phyloP scores from a whole-genome alignment of 2,329 filamentous ascomycete species.

The Xylaria sp. region DNA sequence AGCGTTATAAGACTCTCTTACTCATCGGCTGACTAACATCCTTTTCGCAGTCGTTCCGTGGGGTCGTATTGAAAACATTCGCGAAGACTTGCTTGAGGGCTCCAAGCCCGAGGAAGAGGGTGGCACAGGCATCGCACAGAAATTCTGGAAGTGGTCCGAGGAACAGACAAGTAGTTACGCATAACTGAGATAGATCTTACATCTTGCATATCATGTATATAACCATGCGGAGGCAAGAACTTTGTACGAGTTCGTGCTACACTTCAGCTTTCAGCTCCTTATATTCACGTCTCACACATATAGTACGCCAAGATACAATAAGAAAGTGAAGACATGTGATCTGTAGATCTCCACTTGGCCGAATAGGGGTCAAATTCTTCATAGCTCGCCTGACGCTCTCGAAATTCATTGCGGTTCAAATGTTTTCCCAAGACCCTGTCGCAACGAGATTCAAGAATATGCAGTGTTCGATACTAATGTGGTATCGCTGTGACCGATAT shows the following conservation, averaged over 20 bases:
- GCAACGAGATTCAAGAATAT: background rate
- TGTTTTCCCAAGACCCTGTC: too few species aligned
- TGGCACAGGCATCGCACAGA: constrained; percentile 51
- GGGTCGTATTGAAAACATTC: constrained; percentile 52
- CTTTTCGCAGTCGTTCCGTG: constrained; percentile 56
- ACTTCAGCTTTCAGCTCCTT: background rate
- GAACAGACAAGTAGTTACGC: constrained; percentile 50
- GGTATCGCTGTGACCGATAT: too few species aligned
- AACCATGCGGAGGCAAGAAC: background rate
- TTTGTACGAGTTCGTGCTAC: background rate
- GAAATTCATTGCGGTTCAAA: background rate
- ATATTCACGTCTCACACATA: too few species aligned
- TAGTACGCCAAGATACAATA: background rate
- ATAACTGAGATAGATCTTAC: constrained; percentile 10
- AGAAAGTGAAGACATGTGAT: background rate
- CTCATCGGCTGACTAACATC: constrained; percentile 6
- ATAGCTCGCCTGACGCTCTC: background rate
- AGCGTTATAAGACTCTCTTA: background rate
- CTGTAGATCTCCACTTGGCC: background rate
- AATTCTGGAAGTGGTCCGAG: constrained; percentile 59
- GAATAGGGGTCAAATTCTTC: background rate
- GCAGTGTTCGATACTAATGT: background rate
- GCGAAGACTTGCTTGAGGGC: constrained; percentile 49
- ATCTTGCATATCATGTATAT: background rate
- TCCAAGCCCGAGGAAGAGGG: constrained; percentile 50